Evolutionary conservation across 768 basidiomycete species (phyloP), one percentile per base, ranked within the genome.

Genomic region (Leccinum barrowsii): DNA sequence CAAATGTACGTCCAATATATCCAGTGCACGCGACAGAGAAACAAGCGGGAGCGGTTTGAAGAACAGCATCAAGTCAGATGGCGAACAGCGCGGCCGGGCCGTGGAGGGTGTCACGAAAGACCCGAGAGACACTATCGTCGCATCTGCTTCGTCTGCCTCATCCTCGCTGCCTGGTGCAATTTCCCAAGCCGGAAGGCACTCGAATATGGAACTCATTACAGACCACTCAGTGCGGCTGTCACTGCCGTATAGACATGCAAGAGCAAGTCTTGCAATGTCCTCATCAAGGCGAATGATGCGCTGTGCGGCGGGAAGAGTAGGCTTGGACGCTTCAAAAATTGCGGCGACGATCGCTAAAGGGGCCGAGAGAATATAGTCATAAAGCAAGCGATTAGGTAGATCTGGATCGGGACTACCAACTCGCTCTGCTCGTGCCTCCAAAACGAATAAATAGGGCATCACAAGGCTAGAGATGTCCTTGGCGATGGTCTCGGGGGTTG

Each of bases 151-250:
- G 59, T 92, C 92, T 51, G 79, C 83, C 58, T 90, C 82, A 44
- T 80, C 79, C 50, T 86, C 83, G 42, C 79, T 82, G n/a, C 79
- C 80, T 44, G 71, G 70, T 7, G 73, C 60, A 46, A 85, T 76
- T 57, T 85, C 86, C 92, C 95, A 97, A 3, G 88, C 96, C 0
- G 96, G 96, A 32, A 98, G 79, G 69, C 95, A 99, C 70, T 99
- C 96, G 70, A 99, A 98, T 52, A 99, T 91, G 32, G 79, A 77
- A 63, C 89, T 92, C 94, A 97, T 98, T 4, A 78, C 85, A 1
- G 84, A 67, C 92, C 92, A 96, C 63, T 86, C 80, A 58, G 84
- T 78, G 34, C 87, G 74, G 56, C 81, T 82, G 59, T 85, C 80
- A 65, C 83, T 89, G 13, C 94, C 94, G 61, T 99, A 99, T 22